Evolutionary conservation across 2,329 filamentous ascomycete genomes (phyloP).

Genomic region (Colletotrichum lentis): DNA sequence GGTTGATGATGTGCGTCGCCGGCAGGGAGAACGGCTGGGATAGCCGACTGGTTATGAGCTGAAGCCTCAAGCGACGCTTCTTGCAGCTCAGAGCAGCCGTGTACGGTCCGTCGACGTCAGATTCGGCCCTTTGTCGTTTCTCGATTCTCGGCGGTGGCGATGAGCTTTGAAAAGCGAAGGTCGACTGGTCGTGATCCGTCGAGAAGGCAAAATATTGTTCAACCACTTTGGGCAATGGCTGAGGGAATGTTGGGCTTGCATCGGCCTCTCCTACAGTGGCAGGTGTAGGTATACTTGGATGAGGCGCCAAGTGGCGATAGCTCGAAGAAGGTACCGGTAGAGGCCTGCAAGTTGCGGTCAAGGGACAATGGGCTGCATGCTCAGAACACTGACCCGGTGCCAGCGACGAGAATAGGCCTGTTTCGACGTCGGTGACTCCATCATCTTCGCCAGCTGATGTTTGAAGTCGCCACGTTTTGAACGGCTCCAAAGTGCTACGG

Average conservation of each 20-base stretch:
- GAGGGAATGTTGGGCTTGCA: background rate
- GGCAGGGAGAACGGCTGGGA: conserved; percentile 74
- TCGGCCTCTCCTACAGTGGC: background rate
- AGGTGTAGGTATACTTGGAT: background rate
- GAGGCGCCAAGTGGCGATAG: background rate
- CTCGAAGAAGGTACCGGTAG: no score
- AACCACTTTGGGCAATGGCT: background rate
- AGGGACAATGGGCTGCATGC: conserved; percentile 5
- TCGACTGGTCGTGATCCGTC: background rate
- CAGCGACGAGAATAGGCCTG: conserved; percentile 20
- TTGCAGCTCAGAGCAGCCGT: conserved; percentile 64
- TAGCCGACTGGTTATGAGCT: conserved; percentile 74
- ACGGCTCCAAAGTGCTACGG: conserved; percentile 23
- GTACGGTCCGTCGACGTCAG: conserved; percentile 68
- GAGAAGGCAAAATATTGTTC: background rate
- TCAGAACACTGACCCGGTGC: conserved; percentile 6
- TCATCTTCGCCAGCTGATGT: conserved; percentile 4
- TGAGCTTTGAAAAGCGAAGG: conserved; percentile 23
- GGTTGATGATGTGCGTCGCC: conserved; percentile 73
- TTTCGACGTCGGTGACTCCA: background rate
- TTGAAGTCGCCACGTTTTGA: conserved; percentile 25
- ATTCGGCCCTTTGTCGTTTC: conserved; percentile 51
- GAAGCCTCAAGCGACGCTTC: conserved; percentile 70
- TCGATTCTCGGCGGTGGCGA: background rate
- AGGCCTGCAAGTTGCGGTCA: background rate